Evolutionary conservation across 2,329 filamentous ascomycete species (phyloP).

Genomic region (Fusarium graminum): DNA sequence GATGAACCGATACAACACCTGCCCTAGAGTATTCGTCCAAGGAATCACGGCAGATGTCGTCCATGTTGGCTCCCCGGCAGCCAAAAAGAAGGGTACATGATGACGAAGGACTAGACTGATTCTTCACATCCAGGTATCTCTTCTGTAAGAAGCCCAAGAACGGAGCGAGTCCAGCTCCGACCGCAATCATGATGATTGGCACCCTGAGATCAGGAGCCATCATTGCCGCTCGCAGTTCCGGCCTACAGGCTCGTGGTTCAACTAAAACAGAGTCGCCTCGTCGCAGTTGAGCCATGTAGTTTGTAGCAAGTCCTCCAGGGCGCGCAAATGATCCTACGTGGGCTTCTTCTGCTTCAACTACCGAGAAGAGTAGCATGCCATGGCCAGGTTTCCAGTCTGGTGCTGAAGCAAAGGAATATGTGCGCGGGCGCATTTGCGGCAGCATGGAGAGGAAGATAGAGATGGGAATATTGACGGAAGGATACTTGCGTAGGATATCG

Average conservation of each 20-base stretch:
- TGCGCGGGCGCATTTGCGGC: conserved; percentile 69
- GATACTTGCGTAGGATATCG: conserved; percentile 76
- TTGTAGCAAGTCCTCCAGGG: conserved; percentile 9
- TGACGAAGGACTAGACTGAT: accelerated
- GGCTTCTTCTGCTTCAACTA: conserved; percentile 5
- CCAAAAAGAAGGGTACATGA: conserved; percentile 5
- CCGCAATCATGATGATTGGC: conserved; percentile 19
- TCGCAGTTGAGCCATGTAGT: conserved; percentile 2
- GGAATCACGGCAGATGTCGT: conserved; percentile 5
- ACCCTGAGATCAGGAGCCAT: conserved; percentile 1
- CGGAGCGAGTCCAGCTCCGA: conserved; percentile 7
- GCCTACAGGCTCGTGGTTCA: conserved; percentile 2
- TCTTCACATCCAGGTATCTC: background rate
- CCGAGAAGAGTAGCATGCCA: conserved; percentile 13
- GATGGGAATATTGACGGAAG: conserved; percentile 70
- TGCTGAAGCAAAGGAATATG: conserved; percentile 17
- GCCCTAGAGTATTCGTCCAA: background rate
- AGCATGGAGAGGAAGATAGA: conserved; percentile 77
- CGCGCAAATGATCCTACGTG: background rate
- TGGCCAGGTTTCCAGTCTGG: conserved; percentile 5
- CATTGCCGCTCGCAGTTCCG: background rate
- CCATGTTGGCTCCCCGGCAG: conserved; percentile 6
- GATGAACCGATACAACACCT: background rate
- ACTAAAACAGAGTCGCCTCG: background rate
- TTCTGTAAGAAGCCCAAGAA: conserved; percentile 21